Conservation (phyloP, 331 rosid species). For the Telfairia occidentalis region DNA sequence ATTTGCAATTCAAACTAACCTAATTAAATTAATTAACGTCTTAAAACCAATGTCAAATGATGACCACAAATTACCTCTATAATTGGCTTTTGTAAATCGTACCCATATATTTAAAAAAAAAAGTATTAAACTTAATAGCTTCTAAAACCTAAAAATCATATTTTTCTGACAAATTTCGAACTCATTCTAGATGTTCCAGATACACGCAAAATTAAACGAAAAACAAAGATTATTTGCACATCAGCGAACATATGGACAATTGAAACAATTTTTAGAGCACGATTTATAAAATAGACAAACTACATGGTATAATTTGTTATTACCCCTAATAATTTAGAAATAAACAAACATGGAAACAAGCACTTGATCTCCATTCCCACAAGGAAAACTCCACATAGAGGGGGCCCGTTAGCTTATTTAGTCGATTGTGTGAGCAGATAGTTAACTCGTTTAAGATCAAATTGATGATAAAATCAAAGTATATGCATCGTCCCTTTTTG, state of each 20-base stretch:
- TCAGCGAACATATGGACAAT: not conserved
- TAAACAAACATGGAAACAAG: not conserved
- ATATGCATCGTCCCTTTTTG: not conserved
- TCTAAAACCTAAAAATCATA: no score
- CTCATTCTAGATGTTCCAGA: no score
- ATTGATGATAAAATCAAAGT: not conserved
- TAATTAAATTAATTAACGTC: not conserved
- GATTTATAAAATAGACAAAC: not conserved
- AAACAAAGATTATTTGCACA: not conserved
- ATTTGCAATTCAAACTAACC: not conserved
- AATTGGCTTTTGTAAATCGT: not conserved
- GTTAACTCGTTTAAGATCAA: not conserved
- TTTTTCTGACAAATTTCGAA: not conserved
- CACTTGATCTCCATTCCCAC: not conserved
- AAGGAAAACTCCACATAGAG: not conserved
- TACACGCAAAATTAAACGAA: not conserved
- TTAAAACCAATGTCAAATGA: not conserved
- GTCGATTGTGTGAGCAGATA: not conserved
- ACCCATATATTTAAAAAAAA: not conserved
- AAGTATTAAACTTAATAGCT: no score
- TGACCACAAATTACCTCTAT: no score
- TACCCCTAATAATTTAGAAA: not conserved
- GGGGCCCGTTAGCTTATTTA: not conserved
- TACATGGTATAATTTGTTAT: not conserved
- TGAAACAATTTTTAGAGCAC: not conserved